Percentiles rank a stretch among this genome's conserved stretches.
These are phyloP conservation scores for Cicer judaicum DNA, from an alignment of 306 rosid species.

Conservation along the genomic window DNA sequence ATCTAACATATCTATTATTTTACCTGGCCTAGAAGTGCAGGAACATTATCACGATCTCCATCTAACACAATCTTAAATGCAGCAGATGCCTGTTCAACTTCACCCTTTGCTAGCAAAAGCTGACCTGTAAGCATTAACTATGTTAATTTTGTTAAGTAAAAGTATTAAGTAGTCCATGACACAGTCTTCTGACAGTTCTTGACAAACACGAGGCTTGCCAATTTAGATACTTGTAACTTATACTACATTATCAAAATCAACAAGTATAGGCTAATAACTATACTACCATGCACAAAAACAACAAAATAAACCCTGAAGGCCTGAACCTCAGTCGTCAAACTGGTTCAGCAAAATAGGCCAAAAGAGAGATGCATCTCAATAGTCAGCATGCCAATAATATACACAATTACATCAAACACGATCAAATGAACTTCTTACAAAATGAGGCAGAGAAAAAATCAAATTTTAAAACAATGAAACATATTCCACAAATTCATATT, in stretches of 20 bases:
- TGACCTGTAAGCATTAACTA: slow-evolving; percentile 76
- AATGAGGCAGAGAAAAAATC: neutral
- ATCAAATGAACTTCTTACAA: slow-evolving; percentile 14
- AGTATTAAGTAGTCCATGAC: slow-evolving; percentile 18
- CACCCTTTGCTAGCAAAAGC: slow-evolving; percentile 96
- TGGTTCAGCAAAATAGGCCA: slow-evolving; percentile 1
- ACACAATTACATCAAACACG: neutral
- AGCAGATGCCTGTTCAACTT: slow-evolving; percentile 90
- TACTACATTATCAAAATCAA: slow-evolving; percentile 32
- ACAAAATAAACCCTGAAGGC: slow-evolving; percentile 4
- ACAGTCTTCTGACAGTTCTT: slow-evolving; percentile 35
- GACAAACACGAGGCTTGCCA: slow-evolving; percentile 24
- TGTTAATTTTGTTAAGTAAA: slow-evolving; percentile 22
- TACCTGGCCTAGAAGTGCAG: slow-evolving; percentile 98
- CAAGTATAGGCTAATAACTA: slow-evolving; percentile 23
- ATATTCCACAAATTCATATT: slow-evolving; percentile 4
- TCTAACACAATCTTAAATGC: slow-evolving; percentile 97
- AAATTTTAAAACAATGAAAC: slow-evolving; percentile 34
- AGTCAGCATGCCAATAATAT: slow-evolving; percentile 34
- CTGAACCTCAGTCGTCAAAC: slow-evolving; percentile 17
- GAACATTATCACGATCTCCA: slow-evolving; percentile 92
- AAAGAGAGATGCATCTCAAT: slow-evolving; percentile 33
- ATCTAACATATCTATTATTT: slow-evolving; percentile 14
- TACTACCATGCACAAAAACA: slow-evolving; percentile 27
- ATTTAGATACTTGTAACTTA: slow-evolving; percentile 16